These are phyloP conservation scores for Posidonia australis DNA, from an alignment of 106 monocot species.

Conservation along the genomic window DNA sequence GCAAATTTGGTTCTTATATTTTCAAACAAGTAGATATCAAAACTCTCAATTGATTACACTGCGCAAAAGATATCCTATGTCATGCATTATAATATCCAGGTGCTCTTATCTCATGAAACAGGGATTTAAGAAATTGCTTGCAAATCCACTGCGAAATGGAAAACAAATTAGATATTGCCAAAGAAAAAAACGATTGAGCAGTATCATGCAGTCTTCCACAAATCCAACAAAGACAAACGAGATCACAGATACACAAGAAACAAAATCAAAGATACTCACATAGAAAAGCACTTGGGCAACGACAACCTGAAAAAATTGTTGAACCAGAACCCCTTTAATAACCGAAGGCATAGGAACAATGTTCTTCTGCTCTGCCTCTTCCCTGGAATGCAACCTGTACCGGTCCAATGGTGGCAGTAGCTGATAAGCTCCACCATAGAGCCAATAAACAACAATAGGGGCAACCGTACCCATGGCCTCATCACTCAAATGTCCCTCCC, in stretches of 20 bases:
- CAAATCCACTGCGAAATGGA: no score
- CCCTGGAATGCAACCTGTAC: slow-evolving; percentile 53
- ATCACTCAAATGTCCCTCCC: slow-evolving; percentile 60
- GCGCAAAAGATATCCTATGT: no score
- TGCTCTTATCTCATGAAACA: no score
- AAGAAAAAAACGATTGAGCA: no score
- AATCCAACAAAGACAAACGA: not conserved
- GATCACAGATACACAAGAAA: not conserved
- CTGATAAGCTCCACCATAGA: slow-evolving; percentile 63
- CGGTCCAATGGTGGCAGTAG: slow-evolving; percentile 47
- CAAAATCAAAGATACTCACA: slow-evolving; percentile 23
- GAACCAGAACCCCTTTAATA: slow-evolving; percentile 54
- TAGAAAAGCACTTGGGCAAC: slow-evolving; percentile 45
- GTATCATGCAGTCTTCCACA: no score
- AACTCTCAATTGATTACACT: no score
- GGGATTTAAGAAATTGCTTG: no score
- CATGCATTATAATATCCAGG: no score
- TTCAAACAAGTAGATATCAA: no score
- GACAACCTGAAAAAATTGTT: slow-evolving; percentile 54
- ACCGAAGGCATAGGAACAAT: slow-evolving; percentile 34
- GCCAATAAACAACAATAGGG: slow-evolving; percentile 70
- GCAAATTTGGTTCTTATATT: no score
- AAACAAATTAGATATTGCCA: no score
- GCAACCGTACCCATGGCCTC: slow-evolving; percentile 66
- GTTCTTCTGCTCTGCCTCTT: slow-evolving; percentile 64